phyloP scores from a whole-genome alignment of 176 grass and related monocot genomes.

The Tillandsia fasciculata region DNA sequence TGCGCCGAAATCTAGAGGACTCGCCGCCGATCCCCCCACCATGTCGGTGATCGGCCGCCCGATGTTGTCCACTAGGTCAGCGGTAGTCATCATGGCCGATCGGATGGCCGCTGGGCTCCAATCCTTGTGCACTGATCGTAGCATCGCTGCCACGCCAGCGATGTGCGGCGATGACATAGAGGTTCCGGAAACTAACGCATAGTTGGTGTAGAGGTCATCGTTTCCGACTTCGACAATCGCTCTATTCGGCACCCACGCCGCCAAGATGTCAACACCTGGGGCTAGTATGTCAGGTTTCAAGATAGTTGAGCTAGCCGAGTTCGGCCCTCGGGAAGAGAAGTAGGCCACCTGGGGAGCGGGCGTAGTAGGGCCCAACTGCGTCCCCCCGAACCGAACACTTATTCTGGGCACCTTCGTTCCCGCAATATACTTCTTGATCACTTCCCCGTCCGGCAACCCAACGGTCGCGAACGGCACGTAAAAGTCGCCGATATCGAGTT shows the following conservation, averaged over 20 bases:
- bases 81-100: constrained; percentile 84
- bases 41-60: constrained; percentile 23
- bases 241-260: constrained; percentile 59
- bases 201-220: constrained; percentile 24
- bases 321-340: constrained; percentile 72
- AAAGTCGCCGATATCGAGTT: constrained; percentile 24
- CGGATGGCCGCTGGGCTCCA: constrained; percentile 56
- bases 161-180: constrained; percentile 75
- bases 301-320: constrained; percentile 34
- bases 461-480: constrained; percentile 33
- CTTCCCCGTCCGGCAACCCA: constrained; percentile 23
- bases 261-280: constrained; percentile 63
- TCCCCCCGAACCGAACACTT: constrained; percentile 35
- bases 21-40: constrained; percentile 13
- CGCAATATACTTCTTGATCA: constrained; percentile 36
- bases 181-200: constrained; percentile 58
- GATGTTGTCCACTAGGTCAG: constrained; percentile 46
- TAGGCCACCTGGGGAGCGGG: constrained; percentile 51
- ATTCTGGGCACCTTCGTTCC: constrained; percentile 13
- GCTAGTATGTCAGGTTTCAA: constrained; percentile 80
- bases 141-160: constrained; percentile 51
- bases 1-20: constrained; percentile 52
- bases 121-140: constrained; percentile 41
- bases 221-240: constrained; percentile 22
- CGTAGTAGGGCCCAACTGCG: constrained; percentile 34